These are phyloP conservation scores for Yamadazyma atmosphaerica DNA, from an alignment of 1,139 yeast species.

Conservation along the genomic window DNA sequence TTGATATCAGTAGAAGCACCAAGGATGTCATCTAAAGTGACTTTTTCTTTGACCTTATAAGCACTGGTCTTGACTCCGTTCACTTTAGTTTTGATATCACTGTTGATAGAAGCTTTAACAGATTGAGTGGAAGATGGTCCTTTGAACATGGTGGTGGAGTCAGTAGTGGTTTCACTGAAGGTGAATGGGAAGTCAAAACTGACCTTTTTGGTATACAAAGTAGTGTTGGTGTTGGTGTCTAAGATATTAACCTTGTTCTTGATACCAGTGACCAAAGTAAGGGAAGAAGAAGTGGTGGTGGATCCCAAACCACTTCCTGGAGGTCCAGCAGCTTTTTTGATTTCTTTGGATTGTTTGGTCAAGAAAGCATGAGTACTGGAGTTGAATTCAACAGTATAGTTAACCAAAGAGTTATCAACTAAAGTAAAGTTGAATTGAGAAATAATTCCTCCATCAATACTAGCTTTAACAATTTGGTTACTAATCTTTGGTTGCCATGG, in stretches of 20 bases:
- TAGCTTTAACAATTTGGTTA: slow-evolving; percentile 15
- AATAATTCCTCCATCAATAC: slow-evolving; percentile 11
- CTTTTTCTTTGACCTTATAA: slow-evolving; percentile 14
- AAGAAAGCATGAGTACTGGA: slow-evolving; percentile 13
- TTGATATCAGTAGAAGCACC: slow-evolving; percentile 19
- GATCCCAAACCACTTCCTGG: slow-evolving; percentile 18
- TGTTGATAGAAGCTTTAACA: slow-evolving; percentile 10
- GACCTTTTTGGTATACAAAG: slow-evolving; percentile 9
- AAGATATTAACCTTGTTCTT: slow-evolving; percentile 7
- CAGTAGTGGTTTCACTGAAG: slow-evolving; percentile 10
- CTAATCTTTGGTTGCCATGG: slow-evolving; percentile 18
- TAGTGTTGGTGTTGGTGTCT: slow-evolving; percentile 8
- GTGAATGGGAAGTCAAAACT: slow-evolving; percentile 17
- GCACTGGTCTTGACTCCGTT: slow-evolving; percentile 12
- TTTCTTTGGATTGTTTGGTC: slow-evolving; percentile 13
- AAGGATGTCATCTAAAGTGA: slow-evolving; percentile 14
- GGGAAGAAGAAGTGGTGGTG: slow-evolving; percentile 8
- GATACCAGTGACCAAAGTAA: slow-evolving; percentile 12
- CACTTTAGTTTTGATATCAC: slow-evolving; percentile 12
- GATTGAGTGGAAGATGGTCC: slow-evolving; percentile 10
- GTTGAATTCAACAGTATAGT: slow-evolving; percentile 14
- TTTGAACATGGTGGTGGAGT: slow-evolving; percentile 9
- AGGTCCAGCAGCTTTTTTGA: slow-evolving; percentile 15
- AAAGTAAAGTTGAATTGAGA: slow-evolving; percentile 18
- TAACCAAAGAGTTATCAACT: slow-evolving; percentile 12